These are phyloP conservation scores for Monosporascus sp. DNA, from an alignment of 2,329 filamentous ascomycete genomes.

Conservation along the genomic window DNA sequence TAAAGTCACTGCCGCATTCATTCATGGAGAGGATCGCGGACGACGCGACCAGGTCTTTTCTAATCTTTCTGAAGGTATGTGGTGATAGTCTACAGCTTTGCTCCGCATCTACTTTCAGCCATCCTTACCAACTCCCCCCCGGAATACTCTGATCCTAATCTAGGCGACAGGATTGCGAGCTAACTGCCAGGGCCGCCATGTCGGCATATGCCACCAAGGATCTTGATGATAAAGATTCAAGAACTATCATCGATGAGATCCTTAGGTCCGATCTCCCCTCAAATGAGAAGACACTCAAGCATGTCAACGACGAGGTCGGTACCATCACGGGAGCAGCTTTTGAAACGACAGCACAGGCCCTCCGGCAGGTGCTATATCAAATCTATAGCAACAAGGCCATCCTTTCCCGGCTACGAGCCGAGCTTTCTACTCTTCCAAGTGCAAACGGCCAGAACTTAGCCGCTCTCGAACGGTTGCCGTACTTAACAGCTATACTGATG, in stretches of 20 bases:
- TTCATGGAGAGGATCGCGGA: background rate
- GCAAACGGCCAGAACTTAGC: no score
- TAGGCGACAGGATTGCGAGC: no score
- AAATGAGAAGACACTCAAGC: background rate
- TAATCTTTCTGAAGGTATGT: no score
- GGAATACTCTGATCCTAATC: no score
- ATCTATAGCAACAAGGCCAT: background rate
- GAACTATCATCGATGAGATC: background rate
- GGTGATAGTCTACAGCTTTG: no score
- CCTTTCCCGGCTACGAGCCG: background rate
- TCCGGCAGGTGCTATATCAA: background rate
- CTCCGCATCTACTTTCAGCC: no score
- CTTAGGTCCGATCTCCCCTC: background rate
- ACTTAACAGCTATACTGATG: slow-evolving; percentile 1
- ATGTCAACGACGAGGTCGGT: background rate
- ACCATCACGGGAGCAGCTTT: background rate
- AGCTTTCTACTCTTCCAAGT: background rate
- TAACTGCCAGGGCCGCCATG: no score
- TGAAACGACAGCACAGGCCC: background rate
- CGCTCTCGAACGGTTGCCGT: slow-evolving; percentile 1
- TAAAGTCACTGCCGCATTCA: slow-evolving; percentile 1
- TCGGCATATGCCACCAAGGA: no score
- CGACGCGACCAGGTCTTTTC: background rate
- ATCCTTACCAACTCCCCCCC: no score
- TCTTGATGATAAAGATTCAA: no score